phyloP scores from a whole-genome alignment of 768 basidiomycete species.

The Pleurotus citrinopileatus region DNA sequence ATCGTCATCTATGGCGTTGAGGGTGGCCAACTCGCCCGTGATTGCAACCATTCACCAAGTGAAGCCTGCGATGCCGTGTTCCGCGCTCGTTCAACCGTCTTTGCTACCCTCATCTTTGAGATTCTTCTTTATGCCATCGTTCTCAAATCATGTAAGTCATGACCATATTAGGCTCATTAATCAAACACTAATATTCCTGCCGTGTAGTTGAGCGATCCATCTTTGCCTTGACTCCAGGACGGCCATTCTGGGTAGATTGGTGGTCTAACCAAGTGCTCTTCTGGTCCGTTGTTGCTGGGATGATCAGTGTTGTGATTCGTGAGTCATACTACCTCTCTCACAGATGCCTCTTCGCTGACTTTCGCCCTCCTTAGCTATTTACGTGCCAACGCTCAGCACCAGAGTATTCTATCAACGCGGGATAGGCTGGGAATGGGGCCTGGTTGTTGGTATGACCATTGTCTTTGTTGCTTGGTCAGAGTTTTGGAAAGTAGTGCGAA shows the following conservation, averaged over 20 bases:
- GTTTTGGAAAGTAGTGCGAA: constrained; percentile 33
- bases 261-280: constrained; percentile 33
- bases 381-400: constrained; percentile 34
- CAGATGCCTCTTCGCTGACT: background rate
- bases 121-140: constrained; percentile 34
- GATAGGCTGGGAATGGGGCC: constrained; percentile 38
- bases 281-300: constrained; percentile 30
- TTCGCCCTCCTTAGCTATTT: constrained; percentile 25
- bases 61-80: constrained; percentile 29
- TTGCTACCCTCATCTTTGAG: constrained; percentile 36
- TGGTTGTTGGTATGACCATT: constrained; percentile 34
- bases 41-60: constrained; percentile 27
- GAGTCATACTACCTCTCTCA: constrained; percentile 15
- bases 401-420: constrained; percentile 34
- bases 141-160: constrained; percentile 34
- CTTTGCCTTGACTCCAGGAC: constrained; percentile 32
- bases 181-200: background rate
- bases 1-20: constrained; percentile 34
- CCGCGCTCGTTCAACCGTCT: constrained; percentile 33
- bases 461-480: constrained; percentile 34
- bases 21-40: constrained; percentile 26
- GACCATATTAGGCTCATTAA: background rate
- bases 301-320: constrained; percentile 36
- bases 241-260: constrained; percentile 30
- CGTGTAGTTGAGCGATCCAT: constrained; percentile 33